Evolutionary conservation across 2,329 filamentous ascomycete genomes (phyloP).

Genomic region (Aspergillus sp.): DNA sequence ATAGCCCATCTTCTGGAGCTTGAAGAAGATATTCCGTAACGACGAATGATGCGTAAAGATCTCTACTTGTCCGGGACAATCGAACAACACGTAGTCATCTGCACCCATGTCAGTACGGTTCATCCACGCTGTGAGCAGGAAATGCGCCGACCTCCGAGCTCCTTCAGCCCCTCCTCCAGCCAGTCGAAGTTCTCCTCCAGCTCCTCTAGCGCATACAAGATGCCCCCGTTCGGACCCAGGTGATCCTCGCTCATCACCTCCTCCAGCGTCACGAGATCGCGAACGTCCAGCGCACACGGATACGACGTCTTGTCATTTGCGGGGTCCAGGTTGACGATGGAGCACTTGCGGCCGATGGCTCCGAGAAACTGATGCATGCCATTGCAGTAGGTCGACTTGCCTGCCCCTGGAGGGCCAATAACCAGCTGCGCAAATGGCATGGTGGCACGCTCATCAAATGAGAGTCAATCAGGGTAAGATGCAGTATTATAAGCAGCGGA

Average conservation of each 20-base stretch:
- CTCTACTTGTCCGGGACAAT: slow-evolving; percentile 96
- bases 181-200: slow-evolving; percentile 92
- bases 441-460: slow-evolving; percentile 2
- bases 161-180: slow-evolving; percentile 77
- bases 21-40: slow-evolving; percentile 86
- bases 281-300: slow-evolving; percentile 84
- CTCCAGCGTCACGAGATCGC: slow-evolving; percentile 83
- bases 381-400: slow-evolving; percentile 98
- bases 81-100: slow-evolving; percentile 92
- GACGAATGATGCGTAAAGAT: slow-evolving; percentile 94
- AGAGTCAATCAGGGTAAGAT: not conserved
- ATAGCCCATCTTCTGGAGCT: slow-evolving; percentile 85
- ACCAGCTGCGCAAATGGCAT: slow-evolving; percentile 74
- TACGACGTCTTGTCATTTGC: slow-evolving; percentile 93
- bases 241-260: slow-evolving; percentile 92
- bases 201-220: slow-evolving; percentile 92
- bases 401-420: slow-evolving; percentile 89
- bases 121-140: not conserved
- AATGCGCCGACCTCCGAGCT: slow-evolving; percentile 58
- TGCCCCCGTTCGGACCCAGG: slow-evolving; percentile 86
- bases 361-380: slow-evolving; percentile 98
- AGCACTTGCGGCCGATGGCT: slow-evolving; percentile 91
- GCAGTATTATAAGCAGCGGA: too few relatives aligned
- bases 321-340: slow-evolving; percentile 93
- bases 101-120: not conserved